A percentile compares a stretch with the other conserved stretches of the same genome.
Evolutionary conservation across 73 alveolate genomes (phyloP).

Genomic region (Stentor roeselii): DNA sequence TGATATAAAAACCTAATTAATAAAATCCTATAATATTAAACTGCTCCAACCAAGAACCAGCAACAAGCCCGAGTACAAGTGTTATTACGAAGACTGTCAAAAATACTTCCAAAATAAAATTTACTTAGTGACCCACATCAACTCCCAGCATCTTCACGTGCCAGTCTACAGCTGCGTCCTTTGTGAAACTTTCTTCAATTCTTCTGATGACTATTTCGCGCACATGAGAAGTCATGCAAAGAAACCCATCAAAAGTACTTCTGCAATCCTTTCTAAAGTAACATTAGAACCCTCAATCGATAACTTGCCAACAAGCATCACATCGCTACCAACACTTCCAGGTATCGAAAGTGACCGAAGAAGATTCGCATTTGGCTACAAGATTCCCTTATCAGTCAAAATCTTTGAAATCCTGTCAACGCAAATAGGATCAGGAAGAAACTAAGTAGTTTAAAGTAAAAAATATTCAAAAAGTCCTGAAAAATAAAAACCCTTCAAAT

Average conservation of each 20-base stretch:
- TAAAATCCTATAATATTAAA: no score
- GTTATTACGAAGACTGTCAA: background rate
- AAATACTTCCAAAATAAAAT: background rate
- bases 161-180: background rate
- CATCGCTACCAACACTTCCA: background rate
- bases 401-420: background rate
- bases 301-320: background rate
- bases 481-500: no score
- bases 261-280: background rate
- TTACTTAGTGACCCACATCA: background rate
- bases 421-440: no score
- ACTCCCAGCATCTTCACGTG: background rate
- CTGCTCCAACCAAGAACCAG: no score
- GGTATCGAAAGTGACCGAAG: background rate
- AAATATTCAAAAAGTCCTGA: no score
- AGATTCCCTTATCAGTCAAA: background rate
- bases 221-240: background rate
- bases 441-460: no score
- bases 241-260: background rate
- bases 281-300: background rate
- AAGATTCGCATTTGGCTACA: background rate
- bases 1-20: no score
- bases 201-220: background rate
- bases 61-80: background rate
- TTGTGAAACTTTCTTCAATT: background rate